A percentile compares a stretch with the other conserved stretches of the same genome.
These are phyloP conservation scores for Ceratocystis cubensis DNA, from an alignment of 2,329 filamentous ascomycete genomes.

Conservation along the genomic window DNA sequence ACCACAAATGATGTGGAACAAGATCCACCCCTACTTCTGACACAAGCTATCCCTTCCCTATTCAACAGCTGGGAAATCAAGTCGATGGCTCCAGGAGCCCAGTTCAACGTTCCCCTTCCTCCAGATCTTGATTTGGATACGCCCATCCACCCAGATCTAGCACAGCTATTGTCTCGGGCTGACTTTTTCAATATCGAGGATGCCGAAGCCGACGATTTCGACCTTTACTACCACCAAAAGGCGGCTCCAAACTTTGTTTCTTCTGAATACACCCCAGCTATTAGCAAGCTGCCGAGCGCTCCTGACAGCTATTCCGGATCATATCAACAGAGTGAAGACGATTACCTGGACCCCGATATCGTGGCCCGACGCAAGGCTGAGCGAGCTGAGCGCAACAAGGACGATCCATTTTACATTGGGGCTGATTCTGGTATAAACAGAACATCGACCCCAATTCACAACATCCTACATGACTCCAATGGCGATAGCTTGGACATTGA, in stretches of 20 bases:
- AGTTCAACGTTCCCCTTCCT: constrained; percentile 73
- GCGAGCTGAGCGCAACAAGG: constrained; percentile 66
- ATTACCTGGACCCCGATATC: constrained; percentile 59
- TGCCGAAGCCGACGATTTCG: constrained; percentile 53
- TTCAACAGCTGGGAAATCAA: constrained; percentile 83
- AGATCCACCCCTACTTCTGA: constrained; percentile 71
- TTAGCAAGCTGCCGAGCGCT: constrained; percentile 36
- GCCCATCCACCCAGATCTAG: constrained; percentile 66
- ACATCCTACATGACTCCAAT: constrained; percentile 59
- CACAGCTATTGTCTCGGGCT: constrained; percentile 49
- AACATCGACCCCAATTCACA: constrained; percentile 65
- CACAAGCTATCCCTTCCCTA: constrained; percentile 77
- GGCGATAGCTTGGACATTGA: constrained; percentile 78
- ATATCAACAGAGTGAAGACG: constrained; percentile 50
- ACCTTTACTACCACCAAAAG: constrained; percentile 50
- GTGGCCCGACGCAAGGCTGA: constrained; percentile 63
- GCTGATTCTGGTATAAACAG: constrained; percentile 37
- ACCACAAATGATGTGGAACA: constrained; percentile 41
- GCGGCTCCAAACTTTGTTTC: constrained; percentile 38
- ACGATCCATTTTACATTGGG: constrained; percentile 90
- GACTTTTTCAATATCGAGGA: constrained; percentile 38
- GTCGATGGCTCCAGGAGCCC: constrained; percentile 71
- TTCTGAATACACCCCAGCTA: constrained; percentile 41
- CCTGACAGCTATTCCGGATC: constrained; percentile 37
- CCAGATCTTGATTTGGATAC: constrained; percentile 64